Conservation (phyloP, 805 yeast species). For the Kuraishia molischiana region DNA sequence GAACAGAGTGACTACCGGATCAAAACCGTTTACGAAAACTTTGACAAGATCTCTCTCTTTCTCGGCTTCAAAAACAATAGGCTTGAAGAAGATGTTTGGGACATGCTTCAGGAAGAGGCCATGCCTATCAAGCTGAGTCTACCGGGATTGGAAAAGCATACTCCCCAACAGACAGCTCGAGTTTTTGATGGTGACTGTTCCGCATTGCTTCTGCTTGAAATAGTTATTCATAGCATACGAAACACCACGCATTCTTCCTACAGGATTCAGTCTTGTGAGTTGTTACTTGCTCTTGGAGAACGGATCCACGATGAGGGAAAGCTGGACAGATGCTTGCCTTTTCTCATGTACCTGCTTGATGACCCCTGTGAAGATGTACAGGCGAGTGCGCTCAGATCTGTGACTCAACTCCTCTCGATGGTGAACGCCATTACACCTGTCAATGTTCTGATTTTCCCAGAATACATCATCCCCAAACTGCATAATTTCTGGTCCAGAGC, state of each 20-base stretch:
- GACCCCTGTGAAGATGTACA: constrained; percentile 61
- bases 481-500: constrained; percentile 6
- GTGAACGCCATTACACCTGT: constrained; percentile 62
- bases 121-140: constrained; percentile 35
- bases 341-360: constrained; percentile 60
- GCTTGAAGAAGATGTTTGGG: constrained; percentile 4
- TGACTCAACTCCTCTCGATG: constrained; percentile 58
- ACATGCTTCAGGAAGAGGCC: constrained; percentile 8
- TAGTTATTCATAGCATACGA: constrained; percentile 50
- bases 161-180: constrained; percentile 26
- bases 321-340: constrained; percentile 79
- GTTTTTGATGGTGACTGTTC: constrained; percentile 26
- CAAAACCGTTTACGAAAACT: constrained; percentile 48
- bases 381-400: constrained; percentile 48
- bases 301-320: constrained; percentile 74
- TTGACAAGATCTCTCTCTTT: constrained; percentile 35
- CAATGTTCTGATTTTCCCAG: constrained; percentile 70
- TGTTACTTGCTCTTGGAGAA: constrained; percentile 69
- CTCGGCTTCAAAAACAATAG: constrained; percentile 24
- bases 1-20: constrained; percentile 48
- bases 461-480: constrained; percentile 70
- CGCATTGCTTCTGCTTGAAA: constrained; percentile 46
- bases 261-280: constrained; percentile 62
- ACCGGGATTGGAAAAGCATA: constrained; percentile 42
- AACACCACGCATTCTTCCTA: constrained; percentile 51